Evolutionary conservation across 1,284 basidiomycete species (phyloP).

Genomic region (Leccinum variabile): DNA sequence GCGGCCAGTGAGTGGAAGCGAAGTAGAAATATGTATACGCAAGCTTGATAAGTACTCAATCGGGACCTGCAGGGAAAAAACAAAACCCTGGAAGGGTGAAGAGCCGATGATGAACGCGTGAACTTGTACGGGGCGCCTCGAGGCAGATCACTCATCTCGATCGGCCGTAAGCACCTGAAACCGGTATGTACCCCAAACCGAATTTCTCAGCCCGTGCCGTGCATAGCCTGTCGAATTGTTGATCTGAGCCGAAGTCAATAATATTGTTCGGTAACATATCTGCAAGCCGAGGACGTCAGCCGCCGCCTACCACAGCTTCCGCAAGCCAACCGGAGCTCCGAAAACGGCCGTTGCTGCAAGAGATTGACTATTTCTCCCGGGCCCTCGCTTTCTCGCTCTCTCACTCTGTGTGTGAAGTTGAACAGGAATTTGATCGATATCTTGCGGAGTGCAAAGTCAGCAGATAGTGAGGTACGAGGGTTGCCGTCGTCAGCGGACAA

Average conservation of each 20-base stretch:
- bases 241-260: neutral
- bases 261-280: neutral
- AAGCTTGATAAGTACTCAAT: slow-evolving; percentile 7
- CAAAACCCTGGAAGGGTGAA: slow-evolving; percentile 6
- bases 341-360: neutral
- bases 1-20: neutral
- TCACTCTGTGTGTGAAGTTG: neutral
- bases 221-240: neutral
- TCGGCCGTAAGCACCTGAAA: slow-evolving; percentile 14
- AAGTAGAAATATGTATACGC: neutral
- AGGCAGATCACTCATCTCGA: slow-evolving; percentile 19
- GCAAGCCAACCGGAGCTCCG: neutral
- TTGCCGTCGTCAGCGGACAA: neutral
- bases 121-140: slow-evolving; percentile 14
- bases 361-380: neutral
- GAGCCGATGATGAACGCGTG: slow-evolving; percentile 21
- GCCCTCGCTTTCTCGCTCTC: neutral
- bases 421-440: neutral
- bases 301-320: neutral
- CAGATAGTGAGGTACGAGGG: neutral
- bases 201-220: neutral
- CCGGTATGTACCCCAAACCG: slow-evolving; percentile 3
- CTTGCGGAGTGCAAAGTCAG: neutral
- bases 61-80: slow-evolving; percentile 7
- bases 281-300: neutral